Conservation (phyloP, 306 rosid genomes). For the Cucurbita maxima region DNA sequence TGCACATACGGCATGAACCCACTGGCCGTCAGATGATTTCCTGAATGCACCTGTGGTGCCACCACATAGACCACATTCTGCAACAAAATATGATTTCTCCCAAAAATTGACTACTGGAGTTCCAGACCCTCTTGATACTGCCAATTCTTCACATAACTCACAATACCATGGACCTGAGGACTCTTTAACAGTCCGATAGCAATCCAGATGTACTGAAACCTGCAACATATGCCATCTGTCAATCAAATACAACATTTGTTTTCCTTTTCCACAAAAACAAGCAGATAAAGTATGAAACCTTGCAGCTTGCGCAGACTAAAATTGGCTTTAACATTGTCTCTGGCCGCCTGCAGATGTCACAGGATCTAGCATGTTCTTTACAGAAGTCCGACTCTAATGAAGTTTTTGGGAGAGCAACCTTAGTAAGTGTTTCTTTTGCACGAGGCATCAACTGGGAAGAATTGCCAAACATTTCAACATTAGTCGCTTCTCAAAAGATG, state of each 20-base stretch:
- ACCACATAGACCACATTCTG: conserved; percentile 86
- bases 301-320: conserved; percentile 79
- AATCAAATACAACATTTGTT: conserved; percentile 2
- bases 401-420: conserved; percentile 48
- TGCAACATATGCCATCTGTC: conserved; percentile 15
- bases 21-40: conserved; percentile 78
- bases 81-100: conserved; percentile 65
- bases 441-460: conserved; percentile 63
- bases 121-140: conserved; percentile 33
- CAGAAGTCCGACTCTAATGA: conserved; percentile 53
- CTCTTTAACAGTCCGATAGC: conserved; percentile 72
- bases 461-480: conserved; percentile 37
- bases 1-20: conserved; percentile 98
- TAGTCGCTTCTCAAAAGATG: neutral
- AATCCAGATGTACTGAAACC: conserved; percentile 92
- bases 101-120: conserved; percentile 50
- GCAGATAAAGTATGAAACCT: conserved; percentile 33
- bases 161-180: conserved; percentile 91
- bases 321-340: conserved; percentile 71
- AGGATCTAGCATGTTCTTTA: conserved; percentile 70
- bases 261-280: neutral
- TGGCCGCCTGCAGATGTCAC: conserved; percentile 81
- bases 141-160: conserved; percentile 73
- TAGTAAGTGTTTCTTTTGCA: conserved; percentile 72
- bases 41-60: conserved; percentile 90